A percentile compares a stretch with the other conserved stretches of the same genome.
These are phyloP conservation scores for Phytophthora macrochlamydospora DNA, from an alignment of 352 stramenopile genomes.

Conservation along the genomic window DNA sequence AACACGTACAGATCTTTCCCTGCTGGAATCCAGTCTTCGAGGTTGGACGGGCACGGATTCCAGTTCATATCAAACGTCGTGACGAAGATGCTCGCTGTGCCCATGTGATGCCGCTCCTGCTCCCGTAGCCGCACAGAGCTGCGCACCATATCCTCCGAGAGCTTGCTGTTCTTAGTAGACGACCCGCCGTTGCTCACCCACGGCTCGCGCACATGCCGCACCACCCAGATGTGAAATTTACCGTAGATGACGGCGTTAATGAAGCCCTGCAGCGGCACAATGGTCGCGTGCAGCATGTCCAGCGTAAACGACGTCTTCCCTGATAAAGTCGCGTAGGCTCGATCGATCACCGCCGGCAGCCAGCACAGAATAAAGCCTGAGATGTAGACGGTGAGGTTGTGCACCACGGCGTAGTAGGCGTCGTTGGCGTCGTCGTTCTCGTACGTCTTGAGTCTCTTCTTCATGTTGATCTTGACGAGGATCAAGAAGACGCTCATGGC, in stretches of 20 bases:
- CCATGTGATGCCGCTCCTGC: slow-evolving; percentile 62
- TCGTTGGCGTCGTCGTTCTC: slow-evolving; percentile 77
- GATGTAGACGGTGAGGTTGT: slow-evolving; percentile 87
- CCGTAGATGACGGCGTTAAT: slow-evolving; percentile 88
- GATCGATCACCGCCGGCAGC: slow-evolving; percentile 69
- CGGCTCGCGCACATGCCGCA: slow-evolving; percentile 55
- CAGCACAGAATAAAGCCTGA: slow-evolving; percentile 82
- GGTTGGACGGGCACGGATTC: slow-evolving; percentile 61
- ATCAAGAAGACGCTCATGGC: slow-evolving; percentile 68
- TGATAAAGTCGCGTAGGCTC: slow-evolving; percentile 65
- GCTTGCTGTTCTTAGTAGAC: slow-evolving; percentile 48
- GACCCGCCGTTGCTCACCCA: slow-evolving; percentile 37
- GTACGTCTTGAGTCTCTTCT: slow-evolving; percentile 69
- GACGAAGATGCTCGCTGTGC: slow-evolving; percentile 78
- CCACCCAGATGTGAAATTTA: slow-evolving; percentile 85
- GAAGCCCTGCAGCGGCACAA: slow-evolving; percentile 85
- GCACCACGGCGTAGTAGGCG: slow-evolving; percentile 80
- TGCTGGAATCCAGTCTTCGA: slow-evolving; percentile 76
- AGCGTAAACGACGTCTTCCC: slow-evolving; percentile 61
- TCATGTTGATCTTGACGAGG: slow-evolving; percentile 82
- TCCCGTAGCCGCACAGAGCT: slow-evolving; percentile 45
- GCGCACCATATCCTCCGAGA: slow-evolving; percentile 45
- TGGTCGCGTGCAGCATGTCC: slow-evolving; percentile 74
- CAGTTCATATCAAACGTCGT: slow-evolving; percentile 88
- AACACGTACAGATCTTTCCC: slow-evolving; percentile 86